Percentiles rank a stretch among this genome's conserved stretches.
Evolutionary conservation across 2,329 filamentous ascomycete genomes (phyloP).

Genomic region (Aspergillus spinulosporus): DNA sequence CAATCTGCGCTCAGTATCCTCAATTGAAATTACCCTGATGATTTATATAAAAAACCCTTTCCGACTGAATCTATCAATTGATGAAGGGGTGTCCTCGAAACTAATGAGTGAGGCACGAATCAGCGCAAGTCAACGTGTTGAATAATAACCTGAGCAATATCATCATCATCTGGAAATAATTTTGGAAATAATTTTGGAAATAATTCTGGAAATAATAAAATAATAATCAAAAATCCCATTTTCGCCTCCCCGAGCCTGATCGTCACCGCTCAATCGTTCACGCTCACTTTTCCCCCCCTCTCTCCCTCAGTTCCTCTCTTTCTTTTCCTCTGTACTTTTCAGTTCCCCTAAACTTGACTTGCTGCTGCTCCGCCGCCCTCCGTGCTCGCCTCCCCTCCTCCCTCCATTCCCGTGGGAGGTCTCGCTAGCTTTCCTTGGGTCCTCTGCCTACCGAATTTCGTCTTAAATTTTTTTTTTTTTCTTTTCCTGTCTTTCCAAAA

Average conservation of each 20-base stretch:
- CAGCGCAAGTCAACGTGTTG: not conserved
- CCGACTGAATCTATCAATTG: too few relatives aligned
- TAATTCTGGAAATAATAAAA: not conserved
- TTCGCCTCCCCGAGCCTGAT: constrained; percentile 28
- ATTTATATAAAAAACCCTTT: too few relatives aligned
- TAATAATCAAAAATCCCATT: constrained; percentile 14
- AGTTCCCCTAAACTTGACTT: constrained; percentile 8
- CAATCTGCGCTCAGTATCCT: too few relatives aligned
- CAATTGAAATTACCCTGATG: too few relatives aligned
- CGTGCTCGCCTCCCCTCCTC: constrained; percentile 23
- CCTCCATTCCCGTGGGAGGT: constrained; percentile 28
- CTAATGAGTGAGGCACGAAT: constrained; percentile 19
- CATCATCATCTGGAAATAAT: constrained; percentile 5
- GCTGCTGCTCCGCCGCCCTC: constrained; percentile 23
- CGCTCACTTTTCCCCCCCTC: constrained; percentile 20
- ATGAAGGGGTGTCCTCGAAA: too few relatives aligned
- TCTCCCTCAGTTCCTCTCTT: constrained; percentile 16
- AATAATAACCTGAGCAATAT: not conserved
- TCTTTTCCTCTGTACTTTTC: constrained; percentile 13
- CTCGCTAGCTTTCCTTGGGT: constrained; percentile 23
- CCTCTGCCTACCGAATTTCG: constrained; percentile 21
- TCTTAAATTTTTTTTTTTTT: constrained; percentile 23
- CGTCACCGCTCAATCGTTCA: constrained; percentile 24
- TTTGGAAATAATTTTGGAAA: too few relatives aligned
- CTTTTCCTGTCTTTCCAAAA: constrained; percentile 19